A percentile compares a stretch with the other conserved stretches of the same genome.
Evolutionary conservation across 1,284 basidiomycete genomes (phyloP).

Genomic region (Clitocybe nebularis): DNA sequence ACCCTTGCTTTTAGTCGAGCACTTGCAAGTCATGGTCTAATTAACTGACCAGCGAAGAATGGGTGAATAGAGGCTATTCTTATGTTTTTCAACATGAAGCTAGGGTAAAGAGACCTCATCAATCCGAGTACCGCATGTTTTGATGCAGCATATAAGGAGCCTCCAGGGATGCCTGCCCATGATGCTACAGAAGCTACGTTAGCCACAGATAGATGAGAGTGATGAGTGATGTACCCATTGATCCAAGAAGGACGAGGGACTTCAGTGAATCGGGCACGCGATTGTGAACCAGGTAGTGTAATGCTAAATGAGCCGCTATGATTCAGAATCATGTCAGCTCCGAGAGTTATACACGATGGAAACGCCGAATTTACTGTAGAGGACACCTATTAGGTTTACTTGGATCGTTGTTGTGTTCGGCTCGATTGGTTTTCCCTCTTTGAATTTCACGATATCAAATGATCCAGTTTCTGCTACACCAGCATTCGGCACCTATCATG

Average conservation of each 20-base stretch:
- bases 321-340: neutral
- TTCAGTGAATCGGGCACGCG: slow-evolving; percentile 36
- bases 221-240: slow-evolving; percentile 37
- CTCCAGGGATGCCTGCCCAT: slow-evolving; percentile 43
- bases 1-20: slow-evolving; percentile 4
- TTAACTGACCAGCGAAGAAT: slow-evolving; percentile 43
- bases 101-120: slow-evolving; percentile 43
- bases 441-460: slow-evolving; percentile 30
- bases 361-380: slow-evolving; percentile 38
- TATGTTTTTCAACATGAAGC: slow-evolving; percentile 34
- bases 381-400: slow-evolving; percentile 47
- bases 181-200: slow-evolving; percentile 34
- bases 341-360: too few species aligned
- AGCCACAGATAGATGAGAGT: neutral
- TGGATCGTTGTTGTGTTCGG: slow-evolving; percentile 45
- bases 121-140: slow-evolving; percentile 54
- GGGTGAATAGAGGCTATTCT: slow-evolving; percentile 49
- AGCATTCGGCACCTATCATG: slow-evolving; percentile 49
- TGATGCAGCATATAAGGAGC: slow-evolving; percentile 43
- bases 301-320: slow-evolving; percentile 44
- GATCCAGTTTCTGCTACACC: slow-evolving; percentile 42
- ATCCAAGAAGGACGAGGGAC: slow-evolving; percentile 50
- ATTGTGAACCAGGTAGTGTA: slow-evolving; percentile 44
- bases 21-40: slow-evolving; percentile 7
- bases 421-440: slow-evolving; percentile 37